Evolutionary conservation across 257 asterid genomes (phyloP).

Genomic region (Solanum chiquidenum): DNA sequence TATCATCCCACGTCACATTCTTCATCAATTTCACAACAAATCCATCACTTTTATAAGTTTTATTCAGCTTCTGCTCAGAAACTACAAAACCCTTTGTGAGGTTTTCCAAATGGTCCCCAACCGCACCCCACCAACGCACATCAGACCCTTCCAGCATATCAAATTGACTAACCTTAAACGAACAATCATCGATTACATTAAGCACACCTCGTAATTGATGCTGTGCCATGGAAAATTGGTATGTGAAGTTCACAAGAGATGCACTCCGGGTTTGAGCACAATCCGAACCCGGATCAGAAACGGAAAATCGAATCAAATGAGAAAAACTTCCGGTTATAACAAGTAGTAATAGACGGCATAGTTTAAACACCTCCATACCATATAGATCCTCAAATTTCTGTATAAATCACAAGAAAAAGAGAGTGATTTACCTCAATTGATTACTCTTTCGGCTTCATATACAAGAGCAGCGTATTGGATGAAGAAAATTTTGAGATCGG

Average conservation of each 20-base stretch:
- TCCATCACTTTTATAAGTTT: slow-evolving; percentile 55
- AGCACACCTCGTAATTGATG: slow-evolving; percentile 87
- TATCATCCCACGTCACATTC: slow-evolving; percentile 76
- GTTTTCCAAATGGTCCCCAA: slow-evolving; percentile 57
- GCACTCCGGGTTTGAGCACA: slow-evolving; percentile 44
- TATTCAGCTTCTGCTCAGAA: slow-evolving; percentile 58
- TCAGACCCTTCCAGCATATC: slow-evolving; percentile 87
- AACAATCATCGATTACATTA: slow-evolving; percentile 56
- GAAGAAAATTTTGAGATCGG: background rate
- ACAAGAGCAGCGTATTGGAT: background rate
- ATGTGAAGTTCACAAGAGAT: slow-evolving; percentile 57
- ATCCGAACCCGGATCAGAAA: slow-evolving; percentile 41
- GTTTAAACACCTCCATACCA: background rate
- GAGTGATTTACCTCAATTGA: background rate
- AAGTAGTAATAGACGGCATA: background rate
- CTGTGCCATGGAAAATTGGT: slow-evolving; percentile 80
- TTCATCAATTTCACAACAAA: slow-evolving; percentile 47
- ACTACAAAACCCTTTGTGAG: slow-evolving; percentile 63
- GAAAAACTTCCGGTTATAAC: slow-evolving; percentile 2
- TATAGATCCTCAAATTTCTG: background rate
- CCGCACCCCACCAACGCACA: slow-evolving; percentile 94
- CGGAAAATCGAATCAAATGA: slow-evolving; percentile 19
- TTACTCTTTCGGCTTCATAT: background rate
- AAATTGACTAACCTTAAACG: slow-evolving; percentile 66
- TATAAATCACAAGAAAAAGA: background rate